phyloP scores from a whole-genome alignment of 2,329 filamentous ascomycete species.

The Pseudogymnoascus sp. region DNA sequence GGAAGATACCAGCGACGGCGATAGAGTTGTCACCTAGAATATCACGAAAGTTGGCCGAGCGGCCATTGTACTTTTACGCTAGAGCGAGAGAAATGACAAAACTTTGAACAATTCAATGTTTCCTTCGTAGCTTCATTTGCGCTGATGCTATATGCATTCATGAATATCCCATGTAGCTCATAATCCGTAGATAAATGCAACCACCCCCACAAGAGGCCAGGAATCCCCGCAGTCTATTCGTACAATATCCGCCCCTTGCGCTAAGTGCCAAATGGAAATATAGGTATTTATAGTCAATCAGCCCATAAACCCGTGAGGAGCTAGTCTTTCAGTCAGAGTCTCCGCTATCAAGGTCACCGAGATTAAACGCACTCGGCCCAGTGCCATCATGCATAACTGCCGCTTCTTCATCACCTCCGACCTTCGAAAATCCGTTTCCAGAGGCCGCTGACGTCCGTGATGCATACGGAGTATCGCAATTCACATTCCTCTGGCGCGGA shows the following conservation, averaged over 20 bases:
- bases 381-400: not conserved
- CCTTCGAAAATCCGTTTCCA: constrained; percentile 12
- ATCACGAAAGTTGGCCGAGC: not conserved
- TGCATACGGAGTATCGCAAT: constrained; percentile 53
- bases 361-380: constrained; percentile 6
- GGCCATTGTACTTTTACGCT: constrained; percentile 7
- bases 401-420: constrained; percentile 12
- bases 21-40: constrained; percentile 5
- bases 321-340: not conserved
- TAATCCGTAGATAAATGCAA: not conserved
- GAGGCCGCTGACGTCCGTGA: constrained; percentile 20
- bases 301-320: not conserved
- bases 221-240: not conserved
- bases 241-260: not conserved
- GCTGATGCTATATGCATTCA: not conserved
- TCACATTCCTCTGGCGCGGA: constrained; percentile 45
- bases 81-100: constrained; percentile 8
- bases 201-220: not conserved
- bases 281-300: not conserved
- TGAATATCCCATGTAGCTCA: not conserved
- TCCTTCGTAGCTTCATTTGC: not conserved
- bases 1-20: constrained; percentile 44
- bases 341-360: not conserved
- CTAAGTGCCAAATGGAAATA: not conserved
- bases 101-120: not conserved